Conservation (phyloP, 2,329 filamentous ascomycete genomes). For the Clonostachys solani region DNA sequence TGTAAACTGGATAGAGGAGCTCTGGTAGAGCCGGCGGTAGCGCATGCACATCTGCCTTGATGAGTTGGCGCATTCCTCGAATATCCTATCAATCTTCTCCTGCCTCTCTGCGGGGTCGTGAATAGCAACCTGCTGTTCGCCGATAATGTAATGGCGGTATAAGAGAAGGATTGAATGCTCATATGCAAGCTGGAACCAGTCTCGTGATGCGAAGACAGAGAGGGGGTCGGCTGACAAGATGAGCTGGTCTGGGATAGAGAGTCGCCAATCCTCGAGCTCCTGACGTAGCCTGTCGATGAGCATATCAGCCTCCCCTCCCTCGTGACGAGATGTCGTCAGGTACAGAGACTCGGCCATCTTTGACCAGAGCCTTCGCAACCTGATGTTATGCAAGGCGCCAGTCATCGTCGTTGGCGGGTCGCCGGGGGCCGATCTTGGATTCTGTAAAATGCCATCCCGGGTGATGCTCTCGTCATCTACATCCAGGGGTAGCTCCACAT, state of each 20-base stretch:
- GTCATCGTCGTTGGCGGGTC: conserved; percentile 18
- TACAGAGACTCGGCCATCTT: conserved; percentile 18
- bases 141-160: conserved; percentile 20
- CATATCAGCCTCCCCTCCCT: conserved; percentile 2
- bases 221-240: conserved; percentile 4
- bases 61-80: conserved; percentile 4
- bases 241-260: conserved; percentile 9
- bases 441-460: neutral
- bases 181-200: conserved; percentile 32
- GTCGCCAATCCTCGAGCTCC: conserved; percentile 18
- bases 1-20: conserved; percentile 19
- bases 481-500: conserved; percentile 3
- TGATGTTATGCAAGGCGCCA: conserved; percentile 18
- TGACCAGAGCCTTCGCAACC: conserved; percentile 19
- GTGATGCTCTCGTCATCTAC: conserved; percentile 2
- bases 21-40: conserved; percentile 20
- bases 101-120: too few species aligned
- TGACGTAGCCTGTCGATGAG: conserved; percentile 11
- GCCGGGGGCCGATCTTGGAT: neutral
- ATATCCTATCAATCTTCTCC: too few species aligned
- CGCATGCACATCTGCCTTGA: conserved; percentile 16
- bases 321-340: conserved; percentile 1
- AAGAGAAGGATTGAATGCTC: conserved; percentile 30
- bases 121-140: neutral
- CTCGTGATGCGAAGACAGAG: conserved; percentile 25